These are phyloP conservation scores for Argentina anserina DNA, from an alignment of 306 rosid genomes.

Conservation along the genomic window DNA sequence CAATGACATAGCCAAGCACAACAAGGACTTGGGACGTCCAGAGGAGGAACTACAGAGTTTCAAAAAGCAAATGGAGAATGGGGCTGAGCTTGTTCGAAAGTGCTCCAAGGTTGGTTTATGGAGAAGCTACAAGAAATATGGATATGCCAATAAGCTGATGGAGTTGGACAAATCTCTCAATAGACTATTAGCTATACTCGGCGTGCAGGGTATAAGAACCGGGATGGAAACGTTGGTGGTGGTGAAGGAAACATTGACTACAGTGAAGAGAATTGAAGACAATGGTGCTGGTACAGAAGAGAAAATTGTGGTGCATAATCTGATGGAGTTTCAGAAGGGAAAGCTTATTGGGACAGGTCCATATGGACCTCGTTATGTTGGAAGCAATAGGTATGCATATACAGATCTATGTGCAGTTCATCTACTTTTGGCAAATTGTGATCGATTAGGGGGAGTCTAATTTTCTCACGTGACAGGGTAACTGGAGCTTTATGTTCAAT, in stretches of 20 bases:
- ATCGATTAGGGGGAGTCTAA: neutral
- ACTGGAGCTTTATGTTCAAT: slow-evolving; percentile 97
- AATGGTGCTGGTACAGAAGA: slow-evolving; percentile 39
- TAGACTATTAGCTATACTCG: neutral
- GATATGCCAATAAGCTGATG: neutral
- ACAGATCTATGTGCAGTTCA: slow-evolving; percentile 7
- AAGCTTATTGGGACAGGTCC: slow-evolving; percentile 95
- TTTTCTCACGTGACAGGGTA: slow-evolving; percentile 36
- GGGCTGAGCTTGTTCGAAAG: neutral
- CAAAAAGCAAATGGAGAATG: neutral
- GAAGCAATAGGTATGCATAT: slow-evolving; percentile 61
- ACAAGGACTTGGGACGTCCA: neutral
- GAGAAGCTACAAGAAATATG: neutral
- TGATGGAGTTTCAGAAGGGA: slow-evolving; percentile 49
- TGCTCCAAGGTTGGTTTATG: neutral
- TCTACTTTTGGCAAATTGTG: slow-evolving; percentile 14
- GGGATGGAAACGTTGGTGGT: neutral
- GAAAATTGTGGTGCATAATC: neutral
- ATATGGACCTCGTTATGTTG: slow-evolving; percentile 88
- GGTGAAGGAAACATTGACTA: neutral
- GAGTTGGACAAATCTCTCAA: neutral
- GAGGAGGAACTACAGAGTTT: neutral
- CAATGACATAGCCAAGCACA: neutral
- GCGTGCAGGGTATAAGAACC: neutral
- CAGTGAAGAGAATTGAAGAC: slow-evolving; percentile 8